A percentile compares a stretch with the other conserved stretches of the same genome.
Conservation (phyloP, 2,329 filamentous ascomycete genomes). For the Xylariaceae sp. region DNA sequence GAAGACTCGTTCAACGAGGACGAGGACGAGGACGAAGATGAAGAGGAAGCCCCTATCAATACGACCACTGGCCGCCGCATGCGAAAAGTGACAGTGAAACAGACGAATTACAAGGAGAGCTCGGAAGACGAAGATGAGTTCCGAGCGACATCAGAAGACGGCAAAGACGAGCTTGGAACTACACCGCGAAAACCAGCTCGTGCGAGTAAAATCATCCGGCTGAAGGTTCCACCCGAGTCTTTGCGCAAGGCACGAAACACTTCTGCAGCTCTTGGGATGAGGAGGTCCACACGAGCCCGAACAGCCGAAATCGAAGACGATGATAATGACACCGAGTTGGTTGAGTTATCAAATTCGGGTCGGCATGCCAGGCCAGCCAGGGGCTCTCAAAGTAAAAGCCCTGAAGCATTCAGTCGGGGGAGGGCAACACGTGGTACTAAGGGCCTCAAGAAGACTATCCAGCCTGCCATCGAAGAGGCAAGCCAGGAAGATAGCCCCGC, state of each 20-base stretch:
- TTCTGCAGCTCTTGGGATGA: conserved; percentile 24
- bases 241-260: conserved; percentile 19
- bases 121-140: conserved; percentile 35
- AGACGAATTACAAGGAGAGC: conserved; percentile 43
- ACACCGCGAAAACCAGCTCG: conserved; percentile 25
- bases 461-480: conserved; percentile 46
- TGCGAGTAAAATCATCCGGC: conserved; percentile 39
- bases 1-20: conserved; percentile 45
- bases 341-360: conserved; percentile 59
- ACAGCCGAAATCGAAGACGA: conserved; percentile 54
- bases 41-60: conserved; percentile 32
- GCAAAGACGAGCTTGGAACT: conserved; percentile 34
- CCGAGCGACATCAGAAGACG: conserved; percentile 17
- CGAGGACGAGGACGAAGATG: conserved; percentile 31
- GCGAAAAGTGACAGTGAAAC: conserved; percentile 40
- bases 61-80: conserved; percentile 40
- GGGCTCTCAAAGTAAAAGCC: conserved; percentile 50
- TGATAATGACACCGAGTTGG: conserved; percentile 44
- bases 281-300: conserved; percentile 47
- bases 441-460: conserved; percentile 43
- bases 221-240: conserved; percentile 31
- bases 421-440: conserved; percentile 48
- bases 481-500: conserved; percentile 44
- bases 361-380: conserved; percentile 47
- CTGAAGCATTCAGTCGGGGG: conserved; percentile 42